Percentiles rank a stretch among this genome's conserved stretches.
Conservation (phyloP, 2,329 filamentous ascomycete genomes). For the Diaporthe amygdali region DNA sequence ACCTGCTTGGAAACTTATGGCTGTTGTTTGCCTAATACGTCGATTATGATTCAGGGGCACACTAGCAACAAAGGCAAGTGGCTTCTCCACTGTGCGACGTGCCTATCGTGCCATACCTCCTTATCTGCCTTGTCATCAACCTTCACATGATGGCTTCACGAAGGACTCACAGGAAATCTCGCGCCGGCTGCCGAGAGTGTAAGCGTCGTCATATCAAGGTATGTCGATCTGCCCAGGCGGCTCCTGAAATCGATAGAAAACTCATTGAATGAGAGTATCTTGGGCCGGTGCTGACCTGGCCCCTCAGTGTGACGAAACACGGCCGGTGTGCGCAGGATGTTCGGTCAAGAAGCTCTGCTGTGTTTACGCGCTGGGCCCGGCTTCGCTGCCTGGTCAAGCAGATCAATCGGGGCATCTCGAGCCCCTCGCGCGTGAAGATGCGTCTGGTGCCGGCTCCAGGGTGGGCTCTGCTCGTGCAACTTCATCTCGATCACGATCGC, state of each 20-base stretch:
- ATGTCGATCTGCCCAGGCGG: neutral
- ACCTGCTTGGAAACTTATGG: too few species aligned
- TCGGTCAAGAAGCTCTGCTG: slow-evolving; percentile 34
- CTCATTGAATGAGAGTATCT: neutral
- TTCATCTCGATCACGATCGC: neutral
- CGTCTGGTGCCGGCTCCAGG: neutral
- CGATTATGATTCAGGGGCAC: too few species aligned
- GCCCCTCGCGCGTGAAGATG: neutral
- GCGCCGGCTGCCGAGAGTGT: slow-evolving; percentile 38
- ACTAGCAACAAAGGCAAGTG: too few species aligned
- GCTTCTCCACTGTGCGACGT: too few species aligned
- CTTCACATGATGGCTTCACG: slow-evolving; percentile 7
- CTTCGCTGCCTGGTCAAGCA: neutral
- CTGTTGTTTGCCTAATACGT: too few species aligned
- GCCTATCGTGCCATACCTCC: too few species aligned
- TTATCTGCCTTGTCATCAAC: neutral
- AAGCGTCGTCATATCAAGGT: slow-evolving; percentile 39
- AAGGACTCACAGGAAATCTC: slow-evolving; percentile 36
- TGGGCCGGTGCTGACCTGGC: neutral
- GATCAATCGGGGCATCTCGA: neutral
- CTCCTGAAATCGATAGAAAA: neutral
- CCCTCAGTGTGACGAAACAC: slow-evolving; percentile 37
- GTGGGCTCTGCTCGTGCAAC: neutral
- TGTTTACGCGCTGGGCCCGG: slow-evolving; percentile 28
- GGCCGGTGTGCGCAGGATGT: slow-evolving; percentile 37